phyloP scores from a whole-genome alignment of 192 early-diverging fungal species.

The Coemansia sp. region DNA sequence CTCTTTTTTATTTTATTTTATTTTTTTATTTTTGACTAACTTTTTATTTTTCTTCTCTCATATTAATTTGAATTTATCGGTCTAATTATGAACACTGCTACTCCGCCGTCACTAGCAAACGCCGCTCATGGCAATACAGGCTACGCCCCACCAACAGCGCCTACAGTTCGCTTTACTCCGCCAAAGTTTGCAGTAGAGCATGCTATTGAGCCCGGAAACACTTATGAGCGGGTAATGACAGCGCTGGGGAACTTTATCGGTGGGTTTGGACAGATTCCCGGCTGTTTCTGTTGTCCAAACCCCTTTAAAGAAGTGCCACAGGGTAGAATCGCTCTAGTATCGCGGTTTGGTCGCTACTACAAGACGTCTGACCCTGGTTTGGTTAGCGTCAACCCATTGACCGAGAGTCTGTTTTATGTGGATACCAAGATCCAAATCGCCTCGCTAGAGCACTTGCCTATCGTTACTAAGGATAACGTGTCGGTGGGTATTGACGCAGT shows the following conservation, averaged over 20 bases:
- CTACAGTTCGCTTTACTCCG: conserved; percentile 12
- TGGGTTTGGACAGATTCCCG: conserved; percentile 53
- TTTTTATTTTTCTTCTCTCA: neutral
- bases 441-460: conserved; percentile 69
- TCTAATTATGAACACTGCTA: conserved; percentile 5
- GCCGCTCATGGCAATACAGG: neutral
- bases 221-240: conserved; percentile 45
- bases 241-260: conserved; percentile 46
- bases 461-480: conserved; percentile 94
- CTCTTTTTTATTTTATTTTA: neutral
- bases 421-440: conserved; percentile 70
- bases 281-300: conserved; percentile 57
- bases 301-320: conserved; percentile 54
- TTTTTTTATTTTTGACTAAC: neutral
- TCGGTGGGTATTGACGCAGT: conserved; percentile 84
- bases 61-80: neutral
- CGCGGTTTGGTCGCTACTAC: conserved; percentile 60
- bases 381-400: conserved; percentile 58
- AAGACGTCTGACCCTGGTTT: conserved; percentile 64
- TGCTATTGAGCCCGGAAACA: conserved; percentile 18
- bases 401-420: conserved; percentile 46
- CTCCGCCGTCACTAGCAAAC: conserved; percentile 9
- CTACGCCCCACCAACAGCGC: conserved; percentile 25
- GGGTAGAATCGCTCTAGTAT: conserved; percentile 52
- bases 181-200: conserved; percentile 43